Conservation (phyloP, 1,139 yeast genomes). For the Geotrichum siamense region DNA sequence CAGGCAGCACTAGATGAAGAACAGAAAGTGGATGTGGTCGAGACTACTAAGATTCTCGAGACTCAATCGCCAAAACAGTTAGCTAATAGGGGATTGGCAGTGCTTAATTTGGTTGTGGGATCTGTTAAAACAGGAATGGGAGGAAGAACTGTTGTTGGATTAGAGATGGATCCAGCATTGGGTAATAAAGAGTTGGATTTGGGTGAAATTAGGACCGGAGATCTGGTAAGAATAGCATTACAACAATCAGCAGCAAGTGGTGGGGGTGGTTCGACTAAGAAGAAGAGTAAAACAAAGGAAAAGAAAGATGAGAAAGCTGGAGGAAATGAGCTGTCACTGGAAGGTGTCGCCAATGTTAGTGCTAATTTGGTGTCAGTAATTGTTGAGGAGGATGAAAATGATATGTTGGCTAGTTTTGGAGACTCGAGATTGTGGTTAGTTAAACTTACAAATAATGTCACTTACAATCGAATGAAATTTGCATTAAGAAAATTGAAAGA, state of each 20-base stretch:
- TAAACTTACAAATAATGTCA: conserved; percentile 36
- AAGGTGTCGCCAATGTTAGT: conserved; percentile 56
- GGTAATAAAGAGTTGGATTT: conserved; percentile 40
- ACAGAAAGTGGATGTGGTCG: conserved; percentile 29
- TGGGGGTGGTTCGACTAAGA: conserved; percentile 22
- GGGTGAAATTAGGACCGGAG: conserved; percentile 69
- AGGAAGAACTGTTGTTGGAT: conserved; percentile 64
- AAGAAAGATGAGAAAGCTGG: conserved; percentile 5
- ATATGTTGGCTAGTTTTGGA: conserved; percentile 25
- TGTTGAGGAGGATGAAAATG: conserved; percentile 48
- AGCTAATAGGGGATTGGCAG: conserved; percentile 65
- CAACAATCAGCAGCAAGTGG: conserved; percentile 28
- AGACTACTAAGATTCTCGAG: conserved; percentile 28
- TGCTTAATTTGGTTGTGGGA: conserved; percentile 53
- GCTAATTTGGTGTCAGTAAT: conserved; percentile 48
- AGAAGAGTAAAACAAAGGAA: conserved; percentile 17
- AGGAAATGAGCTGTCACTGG: conserved; percentile 36
- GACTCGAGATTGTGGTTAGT: conserved; percentile 36
- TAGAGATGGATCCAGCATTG: conserved; percentile 54
- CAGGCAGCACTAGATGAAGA: conserved; percentile 16
- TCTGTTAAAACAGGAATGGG: conserved; percentile 72
- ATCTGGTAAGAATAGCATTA: conserved; percentile 42
- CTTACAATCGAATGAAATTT: conserved; percentile 68
- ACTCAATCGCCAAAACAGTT: conserved; percentile 55
- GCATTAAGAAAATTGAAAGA: conserved; percentile 65